Base-by-base conservation (phyloP, 1,284 basidiomycete genomes). In the Cystobasidium pallidum region DNA sequence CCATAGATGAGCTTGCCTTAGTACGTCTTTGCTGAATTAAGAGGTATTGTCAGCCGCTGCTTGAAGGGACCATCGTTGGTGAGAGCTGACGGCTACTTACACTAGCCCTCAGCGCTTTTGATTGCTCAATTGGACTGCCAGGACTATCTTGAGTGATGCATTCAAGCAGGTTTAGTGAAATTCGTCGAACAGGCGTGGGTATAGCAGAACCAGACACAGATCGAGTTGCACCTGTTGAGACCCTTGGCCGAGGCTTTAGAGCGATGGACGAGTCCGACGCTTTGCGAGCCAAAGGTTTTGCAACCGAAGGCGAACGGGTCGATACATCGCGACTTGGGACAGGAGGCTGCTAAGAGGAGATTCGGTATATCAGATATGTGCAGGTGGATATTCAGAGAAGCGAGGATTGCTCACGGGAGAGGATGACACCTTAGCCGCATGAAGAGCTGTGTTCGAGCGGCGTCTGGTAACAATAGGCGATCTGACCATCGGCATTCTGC, bases 361-460 rank as follows among this genome's bases (percentile, higher is more conserved):
- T 11, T 6, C 28, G 11, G n/a, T n/a, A n/a, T 6, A 58, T 34
- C 28, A 61, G 36, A 26, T 28, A 26, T 39, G 36, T 39, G 21
- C 21, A 13, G n/a, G 36, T 59, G 32, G 13, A 43, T 11, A 8
- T 11, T 36, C 26, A 32, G 8, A 21, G 3, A 57, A 45, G 11
- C 8, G n/a, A 17, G 43, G 3, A 1, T 2, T 4, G 21, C 62
- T 51, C 34, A 64, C 62, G 2, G 62, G 62, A 2, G 62, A 64
- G 19, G 43, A 21, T 1, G 39, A 58, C 13, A 28, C 15, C 24
- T 47, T 57, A 11, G 34, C 21, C 11, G 66, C 52, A 28, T 55
- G 55, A 11, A 67, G 67, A 36, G 67, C 58, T n/a, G 55, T 61
- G n/a, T 61, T 70, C 32, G 67, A 70, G 19, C 57, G 39, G 15